Evolutionary conservation across 2,329 filamentous ascomycete genomes (phyloP), one percentile per base, ranked within the genome.

Genomic region (Sarocladium oryzae): DNA sequence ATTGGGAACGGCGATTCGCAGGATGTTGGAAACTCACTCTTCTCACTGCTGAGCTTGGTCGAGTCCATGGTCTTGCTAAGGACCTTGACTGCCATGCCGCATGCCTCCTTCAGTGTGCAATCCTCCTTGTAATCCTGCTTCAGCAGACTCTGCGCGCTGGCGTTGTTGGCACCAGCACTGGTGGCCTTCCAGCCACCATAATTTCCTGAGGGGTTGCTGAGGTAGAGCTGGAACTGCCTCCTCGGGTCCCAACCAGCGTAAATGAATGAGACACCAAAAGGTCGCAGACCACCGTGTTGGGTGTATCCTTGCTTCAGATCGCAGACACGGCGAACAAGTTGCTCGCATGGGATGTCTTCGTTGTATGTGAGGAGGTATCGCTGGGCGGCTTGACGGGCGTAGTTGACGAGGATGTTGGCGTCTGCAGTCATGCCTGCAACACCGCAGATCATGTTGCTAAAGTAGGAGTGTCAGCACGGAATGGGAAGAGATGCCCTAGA

Each of bases 101-200:
- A 99, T 4, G 95, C 93, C 75, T 99, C 93, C 75, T 96, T 89
- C 65, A 99, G 71, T 58, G 89, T 86, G 70, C 91, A 97, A 61
- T 97, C 91, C 73, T 99, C 93, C 79, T 97, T 96, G 77, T 99
- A 99, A 71, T 99, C 93, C 71, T 99, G 93, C 81, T 99, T 99
- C 69, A 99, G 73, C 71, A 99, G 72, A 72, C 90, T 96, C 72
- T 96, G 91, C 9, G 95, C 95, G 63, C 89, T 96, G 40, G 93
- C 93, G 68, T 97, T 96, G 79, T 99, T 99, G 56, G 95, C 95
- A 48, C 93, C 93, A 4, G 95, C 91, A 64, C 90, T 96, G 51
- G 93, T 99, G 30, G 93, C 93, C 76, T 99, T 99, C 93, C 93
- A 99, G 52, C 93, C 93, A 57, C 93, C 95, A 68, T 99, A 99